Base-by-base conservation (phyloP, 805 yeast genomes). In the Blastobotrys terrestris region DNA sequence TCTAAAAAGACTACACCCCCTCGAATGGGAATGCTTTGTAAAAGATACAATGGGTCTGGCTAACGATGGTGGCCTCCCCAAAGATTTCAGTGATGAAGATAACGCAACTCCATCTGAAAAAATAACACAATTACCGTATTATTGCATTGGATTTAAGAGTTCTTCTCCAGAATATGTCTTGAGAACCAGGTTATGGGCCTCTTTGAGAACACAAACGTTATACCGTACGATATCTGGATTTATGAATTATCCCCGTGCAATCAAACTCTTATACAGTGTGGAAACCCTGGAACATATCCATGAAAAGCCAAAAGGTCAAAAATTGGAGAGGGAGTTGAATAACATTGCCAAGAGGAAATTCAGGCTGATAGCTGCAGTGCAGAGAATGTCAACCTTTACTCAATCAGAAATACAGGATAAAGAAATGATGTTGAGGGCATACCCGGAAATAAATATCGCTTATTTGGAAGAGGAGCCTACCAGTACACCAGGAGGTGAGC, bases 121-220 rank as follows among this genome's bases (percentile, higher is more conserved):
- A 78, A 84, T 85, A 66, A 96, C 87, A 68, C 97, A 91, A 64
- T 74, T 88, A 64, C 97, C 97, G 54, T 92, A 89, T 75, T 89
- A 88, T 76, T 87, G 96, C 70, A 87, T 92, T 67, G 99, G 98
- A 70, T 92, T 89, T 83, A 92, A 94, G 74, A 83, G 95, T 63
- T 97, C 97, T 63, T 95, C 96, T 55, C 97, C 97, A 40, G 97
- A 91, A 69, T 94, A 88, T 74, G 88, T 96, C 52, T 75, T 94
- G 66, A 84, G 99, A 75, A 94, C 98, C 7, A 80, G 99, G 75
- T 89, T 92, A 62, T 92, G 99, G 99, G 99, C 99, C 42, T 92
- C 98, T 22, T 79, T 94, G 64, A 83, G 99, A 73, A 86, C 97
- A 42, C 99, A 92, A 77, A 94, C 99, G 39, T 76, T 92, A 64